Conservation (phyloP, 2,329 filamentous ascomycete species). For the Neopestalotiopsis sp. region DNA sequence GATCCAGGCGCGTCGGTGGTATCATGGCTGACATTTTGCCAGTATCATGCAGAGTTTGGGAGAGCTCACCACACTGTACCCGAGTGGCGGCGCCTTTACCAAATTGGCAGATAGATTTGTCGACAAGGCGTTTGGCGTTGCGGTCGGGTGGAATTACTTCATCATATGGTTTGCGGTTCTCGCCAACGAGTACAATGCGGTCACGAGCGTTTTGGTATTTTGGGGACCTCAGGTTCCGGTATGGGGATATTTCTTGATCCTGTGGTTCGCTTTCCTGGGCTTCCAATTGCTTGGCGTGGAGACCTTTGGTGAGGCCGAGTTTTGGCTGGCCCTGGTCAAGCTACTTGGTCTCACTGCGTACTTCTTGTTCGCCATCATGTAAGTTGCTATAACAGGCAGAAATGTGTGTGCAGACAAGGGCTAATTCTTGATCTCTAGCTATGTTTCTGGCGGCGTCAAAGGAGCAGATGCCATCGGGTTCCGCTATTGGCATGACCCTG, state of each 20-base stretch:
- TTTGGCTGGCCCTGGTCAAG: constrained; percentile 78
- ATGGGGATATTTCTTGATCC: constrained; percentile 75
- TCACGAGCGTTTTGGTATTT: constrained; percentile 68
- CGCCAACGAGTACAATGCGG: constrained; percentile 74
- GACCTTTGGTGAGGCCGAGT: constrained; percentile 79
- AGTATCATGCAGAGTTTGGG: constrained; percentile 76
- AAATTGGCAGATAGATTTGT: constrained; percentile 73
- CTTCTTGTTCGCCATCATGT: constrained; percentile 74
- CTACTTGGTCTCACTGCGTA: constrained; percentile 72
- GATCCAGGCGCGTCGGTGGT: not conserved
- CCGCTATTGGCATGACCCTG: constrained; percentile 73
- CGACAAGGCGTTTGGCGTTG: constrained; percentile 71
- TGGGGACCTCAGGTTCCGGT: constrained; percentile 66
- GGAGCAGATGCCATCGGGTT: constrained; percentile 70
- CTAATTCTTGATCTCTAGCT: constrained; percentile 39
- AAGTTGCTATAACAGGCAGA: constrained; percentile 23
- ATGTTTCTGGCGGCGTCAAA: constrained; percentile 69
- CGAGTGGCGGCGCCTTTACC: constrained; percentile 74
- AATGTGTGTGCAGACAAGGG: not conserved
- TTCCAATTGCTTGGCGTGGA: constrained; percentile 76
- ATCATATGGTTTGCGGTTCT: constrained; percentile 71
- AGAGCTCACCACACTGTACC: constrained; percentile 75
- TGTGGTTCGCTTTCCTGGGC: constrained; percentile 66
- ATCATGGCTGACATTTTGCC: constrained; percentile 35
- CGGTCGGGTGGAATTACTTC: constrained; percentile 75